Evolutionary conservation across 768 basidiomycete genomes (phyloP).

Genomic region (Peribolospora kevripleyi): DNA sequence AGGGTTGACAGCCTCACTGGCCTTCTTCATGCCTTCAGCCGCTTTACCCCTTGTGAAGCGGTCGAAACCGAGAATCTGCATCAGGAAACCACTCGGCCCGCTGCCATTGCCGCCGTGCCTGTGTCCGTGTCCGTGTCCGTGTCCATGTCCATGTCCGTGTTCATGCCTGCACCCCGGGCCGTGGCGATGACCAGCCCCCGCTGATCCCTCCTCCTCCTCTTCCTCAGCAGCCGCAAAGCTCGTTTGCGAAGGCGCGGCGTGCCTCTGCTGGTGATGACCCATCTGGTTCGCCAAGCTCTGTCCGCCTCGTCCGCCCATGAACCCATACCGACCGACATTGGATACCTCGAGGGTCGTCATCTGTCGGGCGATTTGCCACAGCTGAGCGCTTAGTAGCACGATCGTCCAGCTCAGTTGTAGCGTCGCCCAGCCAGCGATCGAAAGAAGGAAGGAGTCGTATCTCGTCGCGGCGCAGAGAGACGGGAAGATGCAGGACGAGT

Average conservation of each 20-base stretch:
- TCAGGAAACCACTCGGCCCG: constrained; percentile 31
- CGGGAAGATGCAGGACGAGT: constrained; percentile 42
- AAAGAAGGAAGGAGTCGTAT: constrained; percentile 62
- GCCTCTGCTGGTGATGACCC: not conserved
- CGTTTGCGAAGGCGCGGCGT: not conserved
- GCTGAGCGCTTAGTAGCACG: constrained; percentile 59
- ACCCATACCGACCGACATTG: constrained; percentile 84
- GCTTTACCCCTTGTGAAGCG: constrained; percentile 79
- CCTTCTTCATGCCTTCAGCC: constrained; percentile 49
- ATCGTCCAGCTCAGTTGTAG: constrained; percentile 89
- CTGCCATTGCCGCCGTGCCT: constrained; percentile 10
- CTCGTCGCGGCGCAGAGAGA: constrained; percentile 40
- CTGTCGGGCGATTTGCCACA: constrained; percentile 78
- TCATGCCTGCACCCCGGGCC: constrained; percentile 24
- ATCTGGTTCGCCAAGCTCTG: constrained; percentile 12
- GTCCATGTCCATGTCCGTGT: constrained; percentile 26
- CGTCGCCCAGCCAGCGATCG: constrained; percentile 60
- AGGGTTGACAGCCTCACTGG: constrained; percentile 58
- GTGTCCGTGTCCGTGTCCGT: constrained; percentile 15
- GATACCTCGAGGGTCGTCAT: constrained; percentile 91
- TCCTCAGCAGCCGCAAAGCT: not conserved
- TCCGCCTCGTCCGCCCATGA: constrained; percentile 64
- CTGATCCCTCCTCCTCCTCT: not conserved
- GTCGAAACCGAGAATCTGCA: constrained; percentile 80
- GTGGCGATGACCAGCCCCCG: constrained; percentile 8